These are phyloP conservation scores for Ascochyta fabae DNA, from an alignment of 2,329 filamentous ascomycete genomes.

Conservation along the genomic window DNA sequence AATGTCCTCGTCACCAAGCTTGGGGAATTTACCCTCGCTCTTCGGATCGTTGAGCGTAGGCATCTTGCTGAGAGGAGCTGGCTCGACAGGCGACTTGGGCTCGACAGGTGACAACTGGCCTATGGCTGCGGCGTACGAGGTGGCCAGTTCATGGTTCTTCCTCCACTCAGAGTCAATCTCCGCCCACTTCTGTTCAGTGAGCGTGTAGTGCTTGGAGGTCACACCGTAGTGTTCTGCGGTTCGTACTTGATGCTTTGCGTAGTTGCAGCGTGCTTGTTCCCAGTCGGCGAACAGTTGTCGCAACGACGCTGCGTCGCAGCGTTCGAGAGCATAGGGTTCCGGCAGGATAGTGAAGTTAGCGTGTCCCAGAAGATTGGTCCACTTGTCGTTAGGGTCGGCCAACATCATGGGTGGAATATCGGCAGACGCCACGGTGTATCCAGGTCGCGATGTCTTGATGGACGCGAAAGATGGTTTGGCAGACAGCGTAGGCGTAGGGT, in stretches of 20 bases:
- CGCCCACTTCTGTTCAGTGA: slow-evolving; percentile 89
- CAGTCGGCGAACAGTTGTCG: slow-evolving; percentile 77
- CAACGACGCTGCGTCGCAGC: slow-evolving; percentile 65
- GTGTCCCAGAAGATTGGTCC: slow-evolving; percentile 85
- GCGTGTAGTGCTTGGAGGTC: slow-evolving; percentile 84
- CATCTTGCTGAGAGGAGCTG: slow-evolving; percentile 66
- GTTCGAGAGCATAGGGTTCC: slow-evolving; percentile 75
- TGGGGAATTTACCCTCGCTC: slow-evolving; percentile 81
- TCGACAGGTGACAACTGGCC: slow-evolving; percentile 36
- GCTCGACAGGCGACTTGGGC: slow-evolving; percentile 54
- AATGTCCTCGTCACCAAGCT: slow-evolving; percentile 87
- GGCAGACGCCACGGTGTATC: slow-evolving; percentile 55
- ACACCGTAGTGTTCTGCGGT: slow-evolving; percentile 89
- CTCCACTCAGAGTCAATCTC: slow-evolving; percentile 80
- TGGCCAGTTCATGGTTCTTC: slow-evolving; percentile 69
- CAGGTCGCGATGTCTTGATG: slow-evolving; percentile 60
- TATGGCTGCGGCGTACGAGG: slow-evolving; percentile 50
- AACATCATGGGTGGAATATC: slow-evolving; percentile 70
- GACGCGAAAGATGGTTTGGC: slow-evolving; percentile 79
- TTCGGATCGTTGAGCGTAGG: slow-evolving; percentile 71
- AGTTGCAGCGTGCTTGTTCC: slow-evolving; percentile 83
- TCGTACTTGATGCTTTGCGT: slow-evolving; percentile 85
- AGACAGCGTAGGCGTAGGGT: slow-evolving; percentile 75
- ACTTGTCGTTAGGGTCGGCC: slow-evolving; percentile 77
- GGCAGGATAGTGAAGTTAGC: slow-evolving; percentile 91